A percentile compares a stretch with the other conserved stretches of the same genome.
phyloP scores from a whole-genome alignment of 2,329 filamentous ascomycete genomes.

The Phialophora tarda region DNA sequence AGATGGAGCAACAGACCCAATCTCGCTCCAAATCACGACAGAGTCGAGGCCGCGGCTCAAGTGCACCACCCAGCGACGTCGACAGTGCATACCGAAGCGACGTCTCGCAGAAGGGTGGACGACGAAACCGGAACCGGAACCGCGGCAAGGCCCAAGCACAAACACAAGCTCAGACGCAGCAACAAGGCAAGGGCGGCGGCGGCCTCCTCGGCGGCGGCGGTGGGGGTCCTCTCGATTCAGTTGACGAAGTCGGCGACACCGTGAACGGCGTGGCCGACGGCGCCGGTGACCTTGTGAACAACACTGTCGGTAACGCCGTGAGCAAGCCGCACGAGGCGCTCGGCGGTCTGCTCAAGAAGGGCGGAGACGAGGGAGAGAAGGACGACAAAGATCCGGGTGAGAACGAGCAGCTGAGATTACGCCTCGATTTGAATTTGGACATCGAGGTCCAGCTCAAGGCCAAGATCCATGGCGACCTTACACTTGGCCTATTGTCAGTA shows the following conservation, averaged over 20 bases:
- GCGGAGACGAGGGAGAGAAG: constrained; percentile 46
- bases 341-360: constrained; percentile 42
- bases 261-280: constrained; percentile 49
- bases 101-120: constrained; percentile 56
- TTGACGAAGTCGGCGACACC: constrained; percentile 63
- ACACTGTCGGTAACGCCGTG: constrained; percentile 56
- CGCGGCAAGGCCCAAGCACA: constrained; percentile 48
- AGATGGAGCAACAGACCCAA: constrained; percentile 35
- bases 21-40: constrained; percentile 39
- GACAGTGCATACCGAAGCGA: constrained; percentile 62
- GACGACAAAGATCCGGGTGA: constrained; percentile 27
- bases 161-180: constrained; percentile 51
- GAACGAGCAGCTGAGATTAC: constrained; percentile 56
- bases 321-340: constrained; percentile 51
- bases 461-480: constrained; percentile 68
- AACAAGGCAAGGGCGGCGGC: constrained; percentile 50
- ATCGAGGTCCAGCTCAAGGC: constrained; percentile 69
- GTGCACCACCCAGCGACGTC: constrained; percentile 51
- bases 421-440: constrained; percentile 66
- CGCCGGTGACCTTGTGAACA: constrained; percentile 62
- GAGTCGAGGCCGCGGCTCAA: constrained; percentile 44
- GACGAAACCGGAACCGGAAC: constrained; percentile 60
- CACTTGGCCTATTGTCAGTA: constrained; percentile 58
- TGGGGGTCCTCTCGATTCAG: constrained; percentile 59
- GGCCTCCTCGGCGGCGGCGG: constrained; percentile 41